Evolutionary conservation across 345 rosid genomes (phyloP), one percentile per base, ranked within the genome.

Genomic region (Camelina laxa): DNA sequence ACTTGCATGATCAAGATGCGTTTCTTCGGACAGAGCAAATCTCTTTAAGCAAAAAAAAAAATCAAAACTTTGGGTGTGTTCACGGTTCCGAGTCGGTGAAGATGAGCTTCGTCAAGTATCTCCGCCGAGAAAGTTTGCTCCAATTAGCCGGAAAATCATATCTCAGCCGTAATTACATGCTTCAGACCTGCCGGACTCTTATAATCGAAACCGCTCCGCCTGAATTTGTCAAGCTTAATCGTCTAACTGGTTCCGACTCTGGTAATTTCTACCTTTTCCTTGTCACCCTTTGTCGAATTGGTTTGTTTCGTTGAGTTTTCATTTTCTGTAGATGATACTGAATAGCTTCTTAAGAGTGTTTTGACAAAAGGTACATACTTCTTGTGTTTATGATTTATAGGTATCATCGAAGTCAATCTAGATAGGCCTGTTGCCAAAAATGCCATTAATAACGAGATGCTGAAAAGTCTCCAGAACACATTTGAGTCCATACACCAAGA

Each of bases 321-420:
- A 2, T 15, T 9, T 22, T 38, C 47, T 16, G 12, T 35, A 7
- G 35, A 13, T 51, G 9, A 6, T 12, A 12, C 9, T 47, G 33
- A 33, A 6, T 33, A 38, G 48, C 24, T 68, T 21, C 61, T 55
- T 69, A 16, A 41, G 16, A 56, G 30, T 22, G 19, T 0, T 55
- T 55, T 77, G 39, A 20, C 20, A 30, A 71, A 44, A 44, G 22
- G 7, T 50, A 21, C 2, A 56, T 4, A 21, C 2, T 63, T 4
- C 41, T 15, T 59, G 36, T 65, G 62, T 65, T 10, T 65, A 67
- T 80, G 71, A 53, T 22, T 55, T 45, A 21, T 81, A 94, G 98
- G 98, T 64, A 91, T 94, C 49, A 69, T 91, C 0, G 92, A 94
- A 83, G 95, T 94, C 41, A 84, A 65, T 77, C 80, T 91, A 84